Evolutionary conservation across 2,329 filamentous ascomycete species (phyloP), one percentile per base, ranked within the genome.

Genomic region (Cytospora leucostoma): DNA sequence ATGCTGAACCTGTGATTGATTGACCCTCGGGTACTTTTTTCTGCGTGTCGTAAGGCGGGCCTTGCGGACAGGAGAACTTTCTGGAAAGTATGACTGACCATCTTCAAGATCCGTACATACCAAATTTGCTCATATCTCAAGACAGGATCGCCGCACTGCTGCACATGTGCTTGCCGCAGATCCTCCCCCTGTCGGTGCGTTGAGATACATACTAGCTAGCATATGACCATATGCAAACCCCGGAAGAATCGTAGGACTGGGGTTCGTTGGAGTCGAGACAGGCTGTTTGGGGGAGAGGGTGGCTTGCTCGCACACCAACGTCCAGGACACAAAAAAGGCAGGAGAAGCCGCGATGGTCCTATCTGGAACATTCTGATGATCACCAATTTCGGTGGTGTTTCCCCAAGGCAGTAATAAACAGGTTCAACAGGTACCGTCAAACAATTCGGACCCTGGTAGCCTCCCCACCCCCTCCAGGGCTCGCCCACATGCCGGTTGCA

Each of bases 101-200:
- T 51, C 21, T n/a, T 19, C 5, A 4, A 51, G 19, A 17, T 27
- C 3, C 21, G 11, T 37, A 21, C 35, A 27, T 27, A 32, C n/a
- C 35, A n/a, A 33, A 35, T 7, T 47, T 11, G n/a, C 40, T 44
- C n/a, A 44, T 7, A 4, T n/a, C 40, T 44, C 7, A n/a, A 44
- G 37, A 60, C n/a, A 53, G 27, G 58, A 54, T 60, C 58, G 50
- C 58, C 58, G 50, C 34, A 34, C 37, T 60, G 37, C 50, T 38
- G 44, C 49, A 27, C 13, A 8, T 11, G n/a, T 15, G 17, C 7
- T 19, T n/a, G 17, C n/a, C 40, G 4, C n/a, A n/a, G n/a, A n/a
- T n/a, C n/a, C n/a, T n/a, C n/a, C 35, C 35, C 35, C 40, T 44
- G 15, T 17, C 40, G 5, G 6, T 13, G 4, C 15, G 7, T 44